Base-by-base conservation (phyloP, 495 filamentous ascomycete genomes). In the Neurospora sp. region DNA sequence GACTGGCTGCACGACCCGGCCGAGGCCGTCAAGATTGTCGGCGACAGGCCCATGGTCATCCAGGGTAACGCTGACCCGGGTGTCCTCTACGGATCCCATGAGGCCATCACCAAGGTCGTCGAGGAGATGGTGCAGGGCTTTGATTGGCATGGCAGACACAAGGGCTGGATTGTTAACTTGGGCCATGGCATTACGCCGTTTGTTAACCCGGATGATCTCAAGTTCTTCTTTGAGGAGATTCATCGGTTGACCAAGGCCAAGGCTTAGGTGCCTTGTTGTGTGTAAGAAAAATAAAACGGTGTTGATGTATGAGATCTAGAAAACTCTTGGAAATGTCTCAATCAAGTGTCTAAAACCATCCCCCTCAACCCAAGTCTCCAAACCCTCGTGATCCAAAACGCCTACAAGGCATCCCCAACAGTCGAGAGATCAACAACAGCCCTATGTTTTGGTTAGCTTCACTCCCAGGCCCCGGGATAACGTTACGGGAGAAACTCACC, bases 11-110 rank as follows among this genome's bases (percentile, higher is more conserved):
- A 97, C 74, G 93, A 94, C 78, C 93, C 96, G 4, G 91, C 90
- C 6, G 89, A 97, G 75, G 94, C 96, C 37, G 89, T 91, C 75
- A 89, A 86, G 75, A 86, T 93, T 76, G 93, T 94, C 72, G 87
- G 89, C 72, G 86, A 91, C 72, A 84, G 96, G 74, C 80, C 74
- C 14, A 87, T 96, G 22, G 91, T 92, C 0, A 83, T 99, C 68
- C 96, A 99, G 80, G 96, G 96, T 40, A 98, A 99, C 81, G 93
- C 94, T 37, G 96, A 99, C 78, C 96, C 96, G 0, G 96, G 96
- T 38, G 88, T 96, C 53, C 84, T 99, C 45, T 99, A 98, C 77
- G 96, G 96, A 39, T 90, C 92, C 1, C 88, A 84, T 59, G 89
- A 88, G 71, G 88, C 93, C 39, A 97, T 98, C 76, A 93, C 93